These are phyloP conservation scores for Crithidia brevicula DNA, from an alignment of 208 protist species.

Conservation along the genomic window DNA sequence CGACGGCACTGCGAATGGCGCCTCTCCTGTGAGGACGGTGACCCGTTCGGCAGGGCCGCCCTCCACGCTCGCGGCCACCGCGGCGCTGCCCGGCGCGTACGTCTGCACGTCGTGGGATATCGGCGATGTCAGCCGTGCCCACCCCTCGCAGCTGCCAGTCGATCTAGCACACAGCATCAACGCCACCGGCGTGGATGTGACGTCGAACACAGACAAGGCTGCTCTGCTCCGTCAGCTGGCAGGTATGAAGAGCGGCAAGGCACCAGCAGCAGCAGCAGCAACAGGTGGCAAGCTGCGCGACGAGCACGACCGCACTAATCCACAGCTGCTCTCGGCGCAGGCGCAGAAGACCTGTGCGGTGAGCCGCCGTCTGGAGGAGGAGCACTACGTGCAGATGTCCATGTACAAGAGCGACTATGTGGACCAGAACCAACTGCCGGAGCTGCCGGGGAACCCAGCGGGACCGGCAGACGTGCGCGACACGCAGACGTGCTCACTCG, in stretches of 20 bases:
- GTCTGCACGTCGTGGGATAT: slow-evolving; percentile 76
- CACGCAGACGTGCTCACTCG: slow-evolving; percentile 34
- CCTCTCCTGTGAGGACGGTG: background rate
- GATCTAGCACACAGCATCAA: slow-evolving; percentile 50
- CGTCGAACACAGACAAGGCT: slow-evolving; percentile 53
- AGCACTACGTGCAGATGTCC: slow-evolving; percentile 73
- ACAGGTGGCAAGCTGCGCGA: slow-evolving; percentile 22
- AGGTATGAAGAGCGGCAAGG: slow-evolving; percentile 22
- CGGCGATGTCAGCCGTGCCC: slow-evolving; percentile 67
- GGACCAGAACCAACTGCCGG: slow-evolving; percentile 67
- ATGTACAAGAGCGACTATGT: slow-evolving; percentile 75
- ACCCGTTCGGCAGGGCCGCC: slow-evolving; percentile 9
- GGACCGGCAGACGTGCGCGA: slow-evolving; percentile 35
- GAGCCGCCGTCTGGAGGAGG: slow-evolving; percentile 64
- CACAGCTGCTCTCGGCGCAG: slow-evolving; percentile 44
- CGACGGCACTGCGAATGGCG: background rate
- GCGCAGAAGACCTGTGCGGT: slow-evolving; percentile 59
- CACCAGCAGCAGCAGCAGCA: background rate
- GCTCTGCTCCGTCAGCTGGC: slow-evolving; percentile 59
- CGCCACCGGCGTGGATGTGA: slow-evolving; percentile 49
- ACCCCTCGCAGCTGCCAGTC: slow-evolving; percentile 76
- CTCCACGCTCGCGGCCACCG: background rate
- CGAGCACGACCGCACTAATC: slow-evolving; percentile 68
- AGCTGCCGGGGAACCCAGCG: slow-evolving; percentile 58
- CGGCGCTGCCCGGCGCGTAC: slow-evolving; percentile 35